phyloP scores from a whole-genome alignment of 129 eudicot species.

The Chrysanthemum seticuspe region DNA sequence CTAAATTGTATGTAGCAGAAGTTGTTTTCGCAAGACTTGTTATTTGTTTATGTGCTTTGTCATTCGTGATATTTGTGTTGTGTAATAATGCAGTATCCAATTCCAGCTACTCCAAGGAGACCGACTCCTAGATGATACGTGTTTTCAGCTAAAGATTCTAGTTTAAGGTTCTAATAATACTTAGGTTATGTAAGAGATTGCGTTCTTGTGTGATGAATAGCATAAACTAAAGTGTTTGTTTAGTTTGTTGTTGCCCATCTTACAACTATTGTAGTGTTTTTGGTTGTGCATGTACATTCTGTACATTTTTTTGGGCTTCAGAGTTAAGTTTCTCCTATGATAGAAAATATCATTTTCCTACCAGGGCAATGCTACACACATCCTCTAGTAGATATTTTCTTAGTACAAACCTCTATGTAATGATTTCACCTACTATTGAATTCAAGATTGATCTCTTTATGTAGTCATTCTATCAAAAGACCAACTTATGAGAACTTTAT shows the following conservation, averaged over 20 bases:
- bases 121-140: slow-evolving; percentile 23
- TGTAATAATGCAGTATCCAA: slow-evolving; percentile 25
- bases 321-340: not conserved
- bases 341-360: no score
- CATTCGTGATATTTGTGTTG: not conserved
- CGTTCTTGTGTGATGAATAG: slow-evolving; percentile 10
- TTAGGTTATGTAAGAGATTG: slow-evolving; percentile 4
- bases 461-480: no score
- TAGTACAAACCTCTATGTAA: no score
- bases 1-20: not conserved
- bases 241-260: not conserved
- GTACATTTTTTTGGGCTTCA: no score
- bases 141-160: slow-evolving; percentile 14
- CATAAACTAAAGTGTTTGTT: not conserved
- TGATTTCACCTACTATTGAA: no score
- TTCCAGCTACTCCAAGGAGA: slow-evolving; percentile 37
- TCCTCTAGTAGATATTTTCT: no score
- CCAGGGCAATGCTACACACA: no score
- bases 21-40: not conserved
- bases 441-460: no score
- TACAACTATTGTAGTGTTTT: slow-evolving; percentile 9
- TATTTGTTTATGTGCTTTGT: not conserved
- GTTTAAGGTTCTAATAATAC: not conserved
- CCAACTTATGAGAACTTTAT: no score
- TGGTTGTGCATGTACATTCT: not conserved